Percentiles rank a stretch among this genome's conserved stretches.
These are phyloP conservation scores for Theobroma cacao DNA, from an alignment of 345 rosid genomes.

Conservation along the genomic window DNA sequence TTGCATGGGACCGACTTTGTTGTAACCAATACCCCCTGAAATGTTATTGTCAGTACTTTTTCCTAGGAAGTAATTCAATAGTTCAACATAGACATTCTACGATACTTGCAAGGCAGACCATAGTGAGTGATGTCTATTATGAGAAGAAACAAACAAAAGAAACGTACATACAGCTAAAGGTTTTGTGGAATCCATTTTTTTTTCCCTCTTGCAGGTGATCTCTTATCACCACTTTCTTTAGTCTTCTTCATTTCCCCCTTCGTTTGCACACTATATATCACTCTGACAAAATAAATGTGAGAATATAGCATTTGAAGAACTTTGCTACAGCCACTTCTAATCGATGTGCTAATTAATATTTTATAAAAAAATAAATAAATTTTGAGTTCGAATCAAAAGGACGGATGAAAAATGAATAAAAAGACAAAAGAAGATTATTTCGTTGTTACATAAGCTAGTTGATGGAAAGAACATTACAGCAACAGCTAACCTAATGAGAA, in stretches of 20 bases:
- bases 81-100: background rate
- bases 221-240: background rate
- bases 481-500: slow-evolving; percentile 2
- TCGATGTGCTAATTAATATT: too few species aligned
- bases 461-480: background rate
- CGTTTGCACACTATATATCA: background rate
- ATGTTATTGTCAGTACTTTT: background rate
- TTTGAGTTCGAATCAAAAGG: background rate
- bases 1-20: background rate
- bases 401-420: background rate
- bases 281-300: background rate
- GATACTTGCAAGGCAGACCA: background rate
- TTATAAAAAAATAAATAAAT: background rate
- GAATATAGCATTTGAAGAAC: too few species aligned
- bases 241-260: background rate
- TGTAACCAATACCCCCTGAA: background rate
- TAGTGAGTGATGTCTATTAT: background rate
- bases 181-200: background rate
- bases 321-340: too few species aligned
- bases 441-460: background rate
- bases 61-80: background rate
- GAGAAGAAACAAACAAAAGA: background rate
- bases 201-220: background rate
- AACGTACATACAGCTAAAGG: rapidly evolving
- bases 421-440: background rate